Percentiles rank a stretch among this genome's conserved stretches.
Conservation (phyloP, 306 rosid species). For the Quercus berberidifolia region DNA sequence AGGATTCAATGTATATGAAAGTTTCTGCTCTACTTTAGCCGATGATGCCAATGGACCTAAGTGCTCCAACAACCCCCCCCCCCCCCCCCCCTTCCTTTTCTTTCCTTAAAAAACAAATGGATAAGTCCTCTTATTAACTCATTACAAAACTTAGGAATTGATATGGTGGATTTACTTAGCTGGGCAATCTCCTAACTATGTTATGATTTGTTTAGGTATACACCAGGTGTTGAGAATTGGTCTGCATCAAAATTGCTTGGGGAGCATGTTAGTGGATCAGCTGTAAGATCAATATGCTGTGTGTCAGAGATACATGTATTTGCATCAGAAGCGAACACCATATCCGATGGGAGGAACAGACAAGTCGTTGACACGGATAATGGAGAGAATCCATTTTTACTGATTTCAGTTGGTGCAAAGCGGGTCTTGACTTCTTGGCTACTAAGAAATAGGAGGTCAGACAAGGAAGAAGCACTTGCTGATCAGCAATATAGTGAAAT, state of each 20-base stretch:
- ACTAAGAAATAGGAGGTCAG: slow-evolving; percentile 45
- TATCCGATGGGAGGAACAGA: slow-evolving; percentile 21
- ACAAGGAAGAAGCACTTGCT: slow-evolving; percentile 27
- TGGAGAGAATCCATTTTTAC: slow-evolving; percentile 50
- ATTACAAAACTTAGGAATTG: neutral
- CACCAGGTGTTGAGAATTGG: slow-evolving; percentile 66
- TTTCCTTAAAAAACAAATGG: too few relatives aligned
- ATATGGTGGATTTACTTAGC: neutral
- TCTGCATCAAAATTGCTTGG: slow-evolving; percentile 84
- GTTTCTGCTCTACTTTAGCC: neutral
- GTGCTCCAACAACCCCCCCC: neutral
- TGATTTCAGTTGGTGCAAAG: slow-evolving; percentile 96
- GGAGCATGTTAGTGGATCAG: slow-evolving; percentile 98
- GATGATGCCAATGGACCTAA: slow-evolving; percentile 15
- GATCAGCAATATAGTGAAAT: slow-evolving; percentile 32
- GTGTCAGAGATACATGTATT: slow-evolving; percentile 60
- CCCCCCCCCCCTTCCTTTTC: too few relatives aligned
- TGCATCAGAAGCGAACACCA: slow-evolving; percentile 31
- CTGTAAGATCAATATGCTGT: slow-evolving; percentile 82
- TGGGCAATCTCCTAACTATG: neutral
- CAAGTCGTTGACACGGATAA: slow-evolving; percentile 28
- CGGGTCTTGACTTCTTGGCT: slow-evolving; percentile 95
- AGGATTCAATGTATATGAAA: neutral
- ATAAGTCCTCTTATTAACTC: neutral
- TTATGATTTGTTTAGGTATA: slow-evolving; percentile 56